Conservation (phyloP, 2,329 filamentous ascomycete species). For the Scytalidium lignicola region DNA sequence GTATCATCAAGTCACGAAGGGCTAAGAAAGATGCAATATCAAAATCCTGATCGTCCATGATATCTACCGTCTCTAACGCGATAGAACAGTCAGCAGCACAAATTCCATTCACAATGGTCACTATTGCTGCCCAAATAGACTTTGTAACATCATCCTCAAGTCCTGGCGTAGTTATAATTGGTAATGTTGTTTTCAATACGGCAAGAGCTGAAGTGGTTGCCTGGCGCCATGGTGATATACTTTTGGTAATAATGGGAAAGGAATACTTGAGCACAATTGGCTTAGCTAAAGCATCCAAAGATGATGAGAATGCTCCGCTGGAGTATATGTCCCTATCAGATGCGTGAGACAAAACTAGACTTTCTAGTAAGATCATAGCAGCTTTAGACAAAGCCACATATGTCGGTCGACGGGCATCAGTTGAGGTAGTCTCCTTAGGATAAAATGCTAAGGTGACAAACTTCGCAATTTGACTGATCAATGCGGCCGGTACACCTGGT, state of each 20-base stretch:
- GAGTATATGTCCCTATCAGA: conserved; percentile 63
- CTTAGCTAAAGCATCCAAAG: conserved; percentile 60
- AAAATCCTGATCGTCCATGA: conserved; percentile 69
- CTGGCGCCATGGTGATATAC: conserved; percentile 70
- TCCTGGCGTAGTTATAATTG: conserved; percentile 47
- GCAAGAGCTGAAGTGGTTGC: conserved; percentile 67
- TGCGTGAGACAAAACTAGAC: conserved; percentile 54
- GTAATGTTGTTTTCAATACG: conserved; percentile 62
- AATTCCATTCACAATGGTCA: conserved; percentile 63
- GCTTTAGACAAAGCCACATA: conserved; percentile 87
- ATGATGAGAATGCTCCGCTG: conserved; percentile 59
- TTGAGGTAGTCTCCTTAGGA: conserved; percentile 27
- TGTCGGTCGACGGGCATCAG: conserved; percentile 54
- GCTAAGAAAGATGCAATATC: conserved; percentile 71
- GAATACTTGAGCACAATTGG: conserved; percentile 77
- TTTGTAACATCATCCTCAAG: conserved; percentile 42
- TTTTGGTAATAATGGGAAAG: conserved; percentile 67
- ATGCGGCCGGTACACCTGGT: conserved; percentile 57
- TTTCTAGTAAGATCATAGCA: conserved; percentile 66
- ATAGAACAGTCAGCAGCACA: conserved; percentile 56
- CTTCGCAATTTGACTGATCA: conserved; percentile 65
- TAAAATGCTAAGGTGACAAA: conserved; percentile 66
- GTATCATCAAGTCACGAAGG: conserved; percentile 68
- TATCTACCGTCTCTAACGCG: conserved; percentile 36
- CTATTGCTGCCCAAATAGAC: conserved; percentile 66